Conservation (phyloP, 192 early-diverging fungal genomes). For the Mortierella alpina region DNA sequence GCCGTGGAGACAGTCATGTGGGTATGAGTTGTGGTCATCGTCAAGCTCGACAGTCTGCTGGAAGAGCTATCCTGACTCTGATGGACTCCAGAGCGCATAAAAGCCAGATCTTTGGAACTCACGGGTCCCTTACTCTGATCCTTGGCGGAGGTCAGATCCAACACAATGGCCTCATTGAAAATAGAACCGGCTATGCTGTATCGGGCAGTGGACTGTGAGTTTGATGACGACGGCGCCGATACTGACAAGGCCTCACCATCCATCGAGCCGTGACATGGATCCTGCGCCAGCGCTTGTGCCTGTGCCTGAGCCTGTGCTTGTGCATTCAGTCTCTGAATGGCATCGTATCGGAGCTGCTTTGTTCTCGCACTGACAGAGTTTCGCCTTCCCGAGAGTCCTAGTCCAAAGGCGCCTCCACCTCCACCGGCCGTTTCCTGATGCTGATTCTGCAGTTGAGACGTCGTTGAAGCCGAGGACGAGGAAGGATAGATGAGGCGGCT, state of each 20-base stretch:
- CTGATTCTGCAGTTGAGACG: slow-evolving; percentile 1
- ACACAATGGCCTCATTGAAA: slow-evolving; percentile 5
- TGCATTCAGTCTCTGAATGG: slow-evolving; percentile 42
- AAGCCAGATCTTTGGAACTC: background rate
- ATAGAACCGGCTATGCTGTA: slow-evolving; percentile 14
- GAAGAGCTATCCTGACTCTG: slow-evolving; percentile 27
- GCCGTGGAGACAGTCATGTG: slow-evolving; percentile 11
- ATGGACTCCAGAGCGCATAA: slow-evolving; percentile 1
- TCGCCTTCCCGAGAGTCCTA: slow-evolving; percentile 24
- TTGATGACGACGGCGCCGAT: background rate
- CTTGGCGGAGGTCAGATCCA: background rate
- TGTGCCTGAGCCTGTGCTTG: slow-evolving; percentile 10
- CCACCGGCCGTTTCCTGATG: slow-evolving; percentile 11
- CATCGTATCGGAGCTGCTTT: slow-evolving; percentile 40
- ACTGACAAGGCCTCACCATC: background rate
- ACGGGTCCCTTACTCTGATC: background rate
- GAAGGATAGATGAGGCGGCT: slow-evolving; percentile 41
- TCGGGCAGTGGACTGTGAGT: background rate
- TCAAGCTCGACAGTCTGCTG: slow-evolving; percentile 24
- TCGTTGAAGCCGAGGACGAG: slow-evolving; percentile 4
- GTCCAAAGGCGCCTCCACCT: slow-evolving; percentile 6
- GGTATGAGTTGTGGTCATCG: slow-evolving; percentile 17
- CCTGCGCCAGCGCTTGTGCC: background rate
- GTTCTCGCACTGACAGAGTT: slow-evolving; percentile 29
- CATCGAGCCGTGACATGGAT: background rate